Conservation (phyloP, 1,139 yeast species). For the Taiozyma onychis region DNA sequence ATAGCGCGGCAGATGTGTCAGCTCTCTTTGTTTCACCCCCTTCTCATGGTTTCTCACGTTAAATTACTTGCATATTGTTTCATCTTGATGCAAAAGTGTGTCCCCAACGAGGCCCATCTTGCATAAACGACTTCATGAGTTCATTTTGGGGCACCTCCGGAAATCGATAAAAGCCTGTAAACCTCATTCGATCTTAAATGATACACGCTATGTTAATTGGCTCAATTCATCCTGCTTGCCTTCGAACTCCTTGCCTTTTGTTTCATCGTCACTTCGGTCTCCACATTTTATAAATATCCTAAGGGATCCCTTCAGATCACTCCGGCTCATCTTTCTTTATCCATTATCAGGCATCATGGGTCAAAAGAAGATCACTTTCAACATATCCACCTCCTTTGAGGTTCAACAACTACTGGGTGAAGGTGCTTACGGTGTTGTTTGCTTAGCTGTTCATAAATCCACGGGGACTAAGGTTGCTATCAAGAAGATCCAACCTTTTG, state of each 20-base stretch:
- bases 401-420: conserved; percentile 85
- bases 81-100: neutral
- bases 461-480: conserved; percentile 83
- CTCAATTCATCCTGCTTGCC: neutral
- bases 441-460: conserved; percentile 77
- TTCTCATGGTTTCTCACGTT: neutral
- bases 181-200: neutral
- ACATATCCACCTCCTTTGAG: conserved; percentile 84
- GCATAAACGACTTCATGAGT: neutral
- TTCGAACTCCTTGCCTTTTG: neutral
- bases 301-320: neutral
- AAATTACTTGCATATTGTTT: neutral
- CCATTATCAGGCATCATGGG: conserved; percentile 1
- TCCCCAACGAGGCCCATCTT: neutral
- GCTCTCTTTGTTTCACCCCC: neutral
- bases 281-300: neutral
- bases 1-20: neutral
- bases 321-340: neutral
- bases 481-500: conserved; percentile 87
- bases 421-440: conserved; percentile 96
- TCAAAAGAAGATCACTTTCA: conserved; percentile 60
- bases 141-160: neutral
- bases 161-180: neutral
- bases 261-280: neutral
- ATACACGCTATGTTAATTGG: neutral